These are phyloP conservation scores for Leucogyrophana mollusca DNA, from an alignment of 768 basidiomycete species.

Conservation along the genomic window DNA sequence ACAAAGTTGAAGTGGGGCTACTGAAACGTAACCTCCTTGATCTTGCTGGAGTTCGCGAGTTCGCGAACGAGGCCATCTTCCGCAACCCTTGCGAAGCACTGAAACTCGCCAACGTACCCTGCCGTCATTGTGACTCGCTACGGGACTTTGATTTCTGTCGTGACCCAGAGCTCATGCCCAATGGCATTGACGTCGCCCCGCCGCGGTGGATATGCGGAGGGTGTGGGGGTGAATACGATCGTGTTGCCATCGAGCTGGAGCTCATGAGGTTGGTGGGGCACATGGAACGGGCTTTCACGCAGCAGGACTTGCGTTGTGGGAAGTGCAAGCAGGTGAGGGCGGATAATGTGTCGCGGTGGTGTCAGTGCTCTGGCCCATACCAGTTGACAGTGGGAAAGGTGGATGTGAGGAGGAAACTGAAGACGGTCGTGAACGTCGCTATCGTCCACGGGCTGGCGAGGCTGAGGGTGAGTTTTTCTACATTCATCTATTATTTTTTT, in stretches of 20 bases:
- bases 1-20: conserved; percentile 82
- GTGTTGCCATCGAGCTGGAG: conserved; percentile 81
- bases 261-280: conserved; percentile 74
- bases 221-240: conserved; percentile 88
- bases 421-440: conserved; percentile 83
- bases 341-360: conserved; percentile 83
- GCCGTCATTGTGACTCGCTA: conserved; percentile 79
- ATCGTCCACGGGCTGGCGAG: conserved; percentile 67
- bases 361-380: conserved; percentile 87
- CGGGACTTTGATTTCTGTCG: conserved; percentile 96
- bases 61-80: conserved; percentile 81
- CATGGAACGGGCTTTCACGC: conserved; percentile 72
- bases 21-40: conserved; percentile 89
- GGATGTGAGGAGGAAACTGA: conserved; percentile 69
- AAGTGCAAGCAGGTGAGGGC: conserved; percentile 91
- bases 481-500: conserved; percentile 3
- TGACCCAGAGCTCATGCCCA: conserved; percentile 78
- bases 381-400: conserved; percentile 68
- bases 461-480: conserved; percentile 52
- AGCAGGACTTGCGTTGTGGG: conserved; percentile 86
- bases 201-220: conserved; percentile 65
- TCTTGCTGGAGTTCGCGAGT: conserved; percentile 82
- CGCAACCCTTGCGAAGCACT: conserved; percentile 90
- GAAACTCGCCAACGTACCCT: conserved; percentile 83
- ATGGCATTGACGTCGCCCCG: conserved; percentile 43